Base-by-base conservation (phyloP, 352 stramenopile genomes). In the Phytopythium litorale region DNA sequence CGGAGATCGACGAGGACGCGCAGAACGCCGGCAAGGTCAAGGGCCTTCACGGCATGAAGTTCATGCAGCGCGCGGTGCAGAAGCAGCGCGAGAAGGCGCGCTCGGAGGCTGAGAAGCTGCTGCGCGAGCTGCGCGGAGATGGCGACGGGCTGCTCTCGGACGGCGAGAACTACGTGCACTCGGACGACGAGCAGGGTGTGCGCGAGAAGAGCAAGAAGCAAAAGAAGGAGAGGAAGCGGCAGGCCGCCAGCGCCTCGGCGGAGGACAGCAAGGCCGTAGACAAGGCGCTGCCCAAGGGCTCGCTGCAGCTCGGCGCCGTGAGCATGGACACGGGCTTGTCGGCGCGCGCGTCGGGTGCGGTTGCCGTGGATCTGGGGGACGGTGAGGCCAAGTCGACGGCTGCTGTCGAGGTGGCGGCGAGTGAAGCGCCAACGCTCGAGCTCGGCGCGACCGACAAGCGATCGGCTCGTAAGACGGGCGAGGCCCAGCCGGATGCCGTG, bases 1-100 rank as follows among this genome's bases (percentile, higher is more conserved):
- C 78, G 45, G 86, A 95, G 64, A 93, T 95, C 40, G 71, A 87
- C 25, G 66, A 75, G 4, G 83, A 91, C 55, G 69, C 84, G 15
- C 71, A 63, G 13, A 67, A 72, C 18, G 76, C 78, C 15, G 65
- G 57, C 7, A 76, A 94, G 63, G 78, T 80, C 23, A 85, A 85
- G 43, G 93, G 94, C 6, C 76, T 99, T 6, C 92, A 98, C 23
- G 89, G 97, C 56, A 97, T 99, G 84, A 97, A 97, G 52, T 99
- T 99, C 70, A 99, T 99, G 97, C 91, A 99, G 78, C 87, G 90
- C 32, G 97, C 96, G n/a, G 81, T 98, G 37, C 81, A 98, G 72
- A 96, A 95, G 66, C 96, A 99, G 75, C 81, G 94, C 50, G 84
- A 97, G 60, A 86, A 92, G 58, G 92, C 96, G 6, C 88, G 93